Evolutionary conservation across 1,284 basidiomycete genomes (phyloP).

Genomic region (Cryptococcus wingfieldii): DNA sequence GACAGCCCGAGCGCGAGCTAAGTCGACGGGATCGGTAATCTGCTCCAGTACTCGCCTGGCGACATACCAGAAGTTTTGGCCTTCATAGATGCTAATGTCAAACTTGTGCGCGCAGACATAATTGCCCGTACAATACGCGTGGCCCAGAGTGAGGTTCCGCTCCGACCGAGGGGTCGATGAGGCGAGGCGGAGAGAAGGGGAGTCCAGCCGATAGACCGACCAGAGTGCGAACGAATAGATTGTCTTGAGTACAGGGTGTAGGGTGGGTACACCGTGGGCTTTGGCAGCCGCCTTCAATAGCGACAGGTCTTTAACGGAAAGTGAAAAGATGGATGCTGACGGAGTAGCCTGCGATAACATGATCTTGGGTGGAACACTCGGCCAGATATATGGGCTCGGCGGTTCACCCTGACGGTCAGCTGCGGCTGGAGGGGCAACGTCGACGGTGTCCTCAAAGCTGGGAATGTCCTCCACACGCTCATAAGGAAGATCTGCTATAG

Average conservation of each 20-base stretch:
- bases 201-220: constrained; percentile 12
- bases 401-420: constrained; percentile 29
- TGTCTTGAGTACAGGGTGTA: constrained; percentile 34
- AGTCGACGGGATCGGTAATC: constrained; percentile 5
- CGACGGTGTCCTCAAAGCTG: constrained; percentile 24
- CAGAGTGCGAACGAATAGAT: constrained; percentile 29
- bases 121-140: constrained; percentile 27
- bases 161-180: constrained; percentile 24
- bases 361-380: constrained; percentile 12
- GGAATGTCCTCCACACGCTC: constrained; percentile 10
- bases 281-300: constrained; percentile 21
- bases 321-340: constrained; percentile 12
- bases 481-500: constrained; percentile 16
- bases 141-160: constrained; percentile 20
- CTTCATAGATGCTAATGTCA: not conserved
- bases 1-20: constrained; percentile 15
- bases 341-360: constrained; percentile 26
- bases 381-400: constrained; percentile 32
- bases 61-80: constrained; percentile 27
- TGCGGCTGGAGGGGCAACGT: constrained; percentile 22
- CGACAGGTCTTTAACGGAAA: constrained; percentile 11
- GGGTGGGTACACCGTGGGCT: constrained; percentile 23
- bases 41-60: constrained; percentile 6
- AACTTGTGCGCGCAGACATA: constrained; percentile 24
- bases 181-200: constrained; percentile 5